Evolutionary conservation across 2,329 filamentous ascomycete species (phyloP), one percentile per base, ranked within the genome.

Genomic region (Botrytis elliptica): DNA sequence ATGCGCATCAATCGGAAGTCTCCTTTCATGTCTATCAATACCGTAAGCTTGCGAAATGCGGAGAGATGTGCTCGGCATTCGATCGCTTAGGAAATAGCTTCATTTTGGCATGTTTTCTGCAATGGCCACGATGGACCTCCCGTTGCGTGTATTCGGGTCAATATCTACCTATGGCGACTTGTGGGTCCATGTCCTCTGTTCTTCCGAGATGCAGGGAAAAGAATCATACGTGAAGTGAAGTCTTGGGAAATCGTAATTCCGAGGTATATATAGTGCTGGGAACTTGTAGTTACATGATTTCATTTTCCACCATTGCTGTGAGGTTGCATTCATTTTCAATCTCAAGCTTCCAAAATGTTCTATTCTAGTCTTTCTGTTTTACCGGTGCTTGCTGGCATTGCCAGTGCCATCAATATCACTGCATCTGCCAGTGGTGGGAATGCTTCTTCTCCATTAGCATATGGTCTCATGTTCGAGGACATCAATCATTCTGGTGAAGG

Each of bases 391-490:
- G 73, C 73, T 73, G 59, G 76, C 29, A 40, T 77, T 71, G 75
- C 75, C 57, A 73, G 62, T 71, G 79, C 77, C 20, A 76, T 79
- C 66, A 77, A 77, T 49, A 73, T 81, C 29, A 75, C 71, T n/a
- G 79, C 80, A 49, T 73, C 79, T 22, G 73, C 71, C 20, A 76
- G 71, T 36, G 79, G 79, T 42, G 79, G 79, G 20, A 80, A 79
- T 77, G 75, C 73, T 3, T 77, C 79, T 18, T 78, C 77, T 14
- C 77, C 78, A 12, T 65, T 78, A 4, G 76, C 77, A 67, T 81
- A 81, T 68, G 78, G 79, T 29, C 70, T 79, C 16, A 81, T 81
- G 79, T 80, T 80, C 62, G 79, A 81, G 68, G 79, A 80, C 52
- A 81, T 80, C 55, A 80, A 77, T 36, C 76, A 80, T 66, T 80